phyloP scores from a whole-genome alignment of 768 basidiomycete species.

The Xanthoconium purpureum region DNA sequence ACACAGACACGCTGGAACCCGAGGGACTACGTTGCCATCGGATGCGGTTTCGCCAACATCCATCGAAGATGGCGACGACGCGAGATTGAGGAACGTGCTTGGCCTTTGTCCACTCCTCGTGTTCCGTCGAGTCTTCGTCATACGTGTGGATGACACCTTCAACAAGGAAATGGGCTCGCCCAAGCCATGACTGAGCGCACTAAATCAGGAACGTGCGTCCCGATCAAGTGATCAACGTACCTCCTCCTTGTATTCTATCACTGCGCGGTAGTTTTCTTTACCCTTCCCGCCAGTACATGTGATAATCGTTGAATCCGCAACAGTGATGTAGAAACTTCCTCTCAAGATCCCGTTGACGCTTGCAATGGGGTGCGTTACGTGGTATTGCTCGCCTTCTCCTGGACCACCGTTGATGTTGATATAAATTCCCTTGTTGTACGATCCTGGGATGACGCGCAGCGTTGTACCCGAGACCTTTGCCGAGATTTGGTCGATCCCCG shows the following conservation, averaged over 20 bases:
- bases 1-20: constrained; percentile 46
- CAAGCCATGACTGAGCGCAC: constrained; percentile 73
- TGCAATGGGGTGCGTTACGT: constrained; percentile 87
- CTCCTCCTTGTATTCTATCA: constrained; percentile 97
- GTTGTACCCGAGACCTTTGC: constrained; percentile 90
- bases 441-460: constrained; percentile 77
- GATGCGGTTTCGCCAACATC: constrained; percentile 81
- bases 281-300: constrained; percentile 72
- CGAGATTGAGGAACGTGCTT: constrained; percentile 84
- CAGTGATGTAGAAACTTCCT: constrained; percentile 88
- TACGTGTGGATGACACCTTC: constrained; percentile 91
- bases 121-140: constrained; percentile 56
- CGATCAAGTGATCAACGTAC: constrained; percentile 40
- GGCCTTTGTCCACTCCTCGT: constrained; percentile 76
- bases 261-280: constrained; percentile 63
- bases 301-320: constrained; percentile 74
- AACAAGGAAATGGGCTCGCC: constrained; percentile 75
- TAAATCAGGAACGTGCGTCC: not conserved
- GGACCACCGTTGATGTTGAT: constrained; percentile 70
- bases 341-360: constrained; percentile 89
- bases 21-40: constrained; percentile 68
- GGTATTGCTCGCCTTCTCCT: constrained; percentile 78
- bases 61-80: constrained; percentile 80
- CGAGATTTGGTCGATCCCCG: constrained; percentile 88
- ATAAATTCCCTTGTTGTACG: constrained; percentile 86